phyloP scores from a whole-genome alignment of 192 early-diverging fungal genomes.

The Chytriomyces confervae region DNA sequence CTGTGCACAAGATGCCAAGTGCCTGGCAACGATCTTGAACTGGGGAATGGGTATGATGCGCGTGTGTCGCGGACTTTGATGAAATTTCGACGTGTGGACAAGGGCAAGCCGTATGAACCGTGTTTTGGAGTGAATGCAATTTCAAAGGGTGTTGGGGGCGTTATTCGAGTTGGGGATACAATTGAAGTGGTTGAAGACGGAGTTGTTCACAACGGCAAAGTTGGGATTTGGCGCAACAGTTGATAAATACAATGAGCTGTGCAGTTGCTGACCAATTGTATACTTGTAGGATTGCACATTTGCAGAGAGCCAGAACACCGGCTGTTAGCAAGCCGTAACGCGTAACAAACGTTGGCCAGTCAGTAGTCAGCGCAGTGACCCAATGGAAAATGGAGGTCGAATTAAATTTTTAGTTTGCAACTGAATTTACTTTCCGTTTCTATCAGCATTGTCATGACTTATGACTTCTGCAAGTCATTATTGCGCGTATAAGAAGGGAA shows the following conservation, averaged over 20 bases:
- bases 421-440: too few relatives aligned
- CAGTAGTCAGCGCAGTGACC: too few relatives aligned
- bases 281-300: too few relatives aligned
- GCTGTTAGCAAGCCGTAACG: too few relatives aligned
- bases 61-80: conserved; percentile 33
- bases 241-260: conserved; percentile 16
- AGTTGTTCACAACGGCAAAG: conserved; percentile 37
- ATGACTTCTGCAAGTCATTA: too few relatives aligned
- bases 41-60: conserved; percentile 38
- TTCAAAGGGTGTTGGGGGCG: conserved; percentile 8
- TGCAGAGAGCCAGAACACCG: too few relatives aligned
- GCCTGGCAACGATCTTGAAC: conserved; percentile 45
- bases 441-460: too few relatives aligned
- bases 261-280: neutral
- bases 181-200: conserved; percentile 30
- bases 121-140: conserved; percentile 57
- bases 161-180: conserved; percentile 39
- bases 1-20: conserved; percentile 54
- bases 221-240: conserved; percentile 41
- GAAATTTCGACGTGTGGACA: conserved; percentile 45
- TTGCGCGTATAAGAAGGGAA: too few relatives aligned
- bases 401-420: too few relatives aligned
- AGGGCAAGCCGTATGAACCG: conserved; percentile 39
- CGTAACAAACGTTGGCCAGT: too few relatives aligned
- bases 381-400: too few relatives aligned